Evolutionary conservation across 139 green algal species (phyloP).

Genomic region (Prasinococcaceae sp.): DNA sequence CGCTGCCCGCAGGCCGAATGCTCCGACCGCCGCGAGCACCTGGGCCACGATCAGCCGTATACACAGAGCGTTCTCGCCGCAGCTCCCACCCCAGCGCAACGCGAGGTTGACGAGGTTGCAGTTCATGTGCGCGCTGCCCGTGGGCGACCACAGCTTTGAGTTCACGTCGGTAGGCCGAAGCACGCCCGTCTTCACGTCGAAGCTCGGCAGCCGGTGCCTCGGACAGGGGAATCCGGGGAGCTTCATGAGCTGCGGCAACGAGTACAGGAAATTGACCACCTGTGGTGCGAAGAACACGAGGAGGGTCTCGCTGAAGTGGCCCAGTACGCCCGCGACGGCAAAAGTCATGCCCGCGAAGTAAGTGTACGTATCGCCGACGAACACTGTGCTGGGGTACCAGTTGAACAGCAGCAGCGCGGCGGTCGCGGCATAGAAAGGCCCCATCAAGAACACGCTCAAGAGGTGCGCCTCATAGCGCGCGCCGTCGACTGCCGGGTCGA

Average conservation of each 20-base stretch:
- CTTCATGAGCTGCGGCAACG: constrained; percentile 52
- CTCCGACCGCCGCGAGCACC: too few relatives aligned
- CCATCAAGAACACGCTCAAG: constrained; percentile 80
- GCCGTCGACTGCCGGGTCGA: background rate
- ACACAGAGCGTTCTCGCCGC: constrained; percentile 64
- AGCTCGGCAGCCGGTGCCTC: constrained; percentile 23
- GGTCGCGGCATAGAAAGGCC: constrained; percentile 66
- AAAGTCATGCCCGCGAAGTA: constrained; percentile 98
- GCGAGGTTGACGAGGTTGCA: constrained; percentile 92
- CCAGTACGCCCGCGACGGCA: constrained; percentile 90
- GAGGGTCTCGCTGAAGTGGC: constrained; percentile 92
- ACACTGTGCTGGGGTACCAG: constrained; percentile 61
- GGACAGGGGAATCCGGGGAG: background rate
- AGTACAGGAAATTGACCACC: constrained; percentile 97
- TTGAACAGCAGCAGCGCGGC: constrained; percentile 61
- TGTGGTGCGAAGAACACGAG: constrained; percentile 90
- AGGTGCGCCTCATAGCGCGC: constrained; percentile 68
- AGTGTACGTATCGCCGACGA: constrained; percentile 98
- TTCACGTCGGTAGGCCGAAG: too few relatives aligned
- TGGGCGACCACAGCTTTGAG: too few relatives aligned
- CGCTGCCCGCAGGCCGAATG: too few relatives aligned
- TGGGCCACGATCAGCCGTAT: constrained; percentile 72
- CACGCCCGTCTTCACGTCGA: constrained; percentile 59
- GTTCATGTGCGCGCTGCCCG: constrained; percentile 65
- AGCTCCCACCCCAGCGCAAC: constrained; percentile 65